Percentiles rank a stretch among this genome's conserved stretches.
Conservation (phyloP, 2,329 filamentous ascomycete genomes). For the Pseudogymnoascus sp. region DNA sequence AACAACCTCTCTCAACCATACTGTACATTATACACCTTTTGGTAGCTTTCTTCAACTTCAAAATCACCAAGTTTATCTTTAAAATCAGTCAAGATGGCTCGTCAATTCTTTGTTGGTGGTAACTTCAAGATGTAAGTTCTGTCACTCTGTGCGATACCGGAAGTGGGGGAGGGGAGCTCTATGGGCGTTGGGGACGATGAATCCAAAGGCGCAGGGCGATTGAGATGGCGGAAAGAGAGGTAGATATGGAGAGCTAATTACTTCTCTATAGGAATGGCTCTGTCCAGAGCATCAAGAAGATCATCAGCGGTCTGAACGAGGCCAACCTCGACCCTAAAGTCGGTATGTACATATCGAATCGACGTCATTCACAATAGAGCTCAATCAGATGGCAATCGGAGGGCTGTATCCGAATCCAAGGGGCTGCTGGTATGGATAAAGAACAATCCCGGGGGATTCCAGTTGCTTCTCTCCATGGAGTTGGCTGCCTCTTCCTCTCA, state of each 20-base stretch:
- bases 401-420: background rate
- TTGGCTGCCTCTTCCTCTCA: background rate
- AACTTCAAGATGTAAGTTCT: constrained; percentile 95
- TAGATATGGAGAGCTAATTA: constrained; percentile 1
- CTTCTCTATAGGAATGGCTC: constrained; percentile 73
- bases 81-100: constrained; percentile 57
- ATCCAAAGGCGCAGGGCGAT: background rate
- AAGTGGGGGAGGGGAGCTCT: background rate
- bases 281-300: constrained; percentile 79
- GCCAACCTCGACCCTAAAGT: constrained; percentile 71
- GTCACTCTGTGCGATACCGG: constrained; percentile 4
- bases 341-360: constrained; percentile 45
- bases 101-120: constrained; percentile 94
- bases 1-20: constrained; percentile 3
- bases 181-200: background rate
- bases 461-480: background rate
- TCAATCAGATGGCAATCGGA: background rate
- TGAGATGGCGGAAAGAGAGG: background rate
- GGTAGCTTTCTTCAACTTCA: background rate
- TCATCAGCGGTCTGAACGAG: constrained; percentile 82
- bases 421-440: background rate
- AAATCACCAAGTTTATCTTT: background rate
- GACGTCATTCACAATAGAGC: constrained; percentile 8
- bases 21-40: constrained; percentile 5
- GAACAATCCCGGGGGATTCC: background rate